Base-by-base conservation (phyloP, 2,329 filamentous ascomycete genomes). In the Penicillium concentricum region DNA sequence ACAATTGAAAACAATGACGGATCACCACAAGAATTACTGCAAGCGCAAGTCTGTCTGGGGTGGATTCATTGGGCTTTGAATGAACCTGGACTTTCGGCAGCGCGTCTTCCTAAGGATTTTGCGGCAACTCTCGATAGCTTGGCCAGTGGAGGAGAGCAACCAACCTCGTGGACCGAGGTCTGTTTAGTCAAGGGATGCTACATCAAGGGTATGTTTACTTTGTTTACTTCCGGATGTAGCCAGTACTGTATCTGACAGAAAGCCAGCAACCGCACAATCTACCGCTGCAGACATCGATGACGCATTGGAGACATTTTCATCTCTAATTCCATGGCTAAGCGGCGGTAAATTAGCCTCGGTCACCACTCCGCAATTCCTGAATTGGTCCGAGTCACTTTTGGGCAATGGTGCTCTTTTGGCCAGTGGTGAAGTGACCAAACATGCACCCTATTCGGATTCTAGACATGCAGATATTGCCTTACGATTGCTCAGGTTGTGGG, bases 1-100 rank as follows among this genome's bases (percentile, higher is more conserved):
- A 83, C 81, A 16, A 84, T 89, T 63, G 84, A 87, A 7, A 78
- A 79, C 51, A 87, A 87, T 66, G 75, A 78, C 13, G 74, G 74
- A 13, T 70, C 76, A 12, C 72, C 69, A n/a, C 79, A 85, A 67
- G 85, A 87, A 68, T 73, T 78, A 10, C 82, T 93, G 64, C 91
- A 96, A 74, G 92, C 91, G 32, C 87, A 86, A 59, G 87, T 94
- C 50, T 94, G 91, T 72, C 74, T 93, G 43, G 92, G 87, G 53
- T 95, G 92, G 89, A 80, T 96, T 66, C 86, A 95, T 69, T 96
- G 90, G 85, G 84, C 86, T 9, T 75, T 88, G 51, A 86, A 85
- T 34, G 88, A 95, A 64, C 89, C 89, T 61, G 79, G 78, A 1
- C 72, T 84, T 41, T 87, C 88, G 37, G 74, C 84, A 41, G 76